These are phyloP conservation scores for Hypoxylon sp. DNA, from an alignment of 2,329 filamentous ascomycete species.

Conservation along the genomic window DNA sequence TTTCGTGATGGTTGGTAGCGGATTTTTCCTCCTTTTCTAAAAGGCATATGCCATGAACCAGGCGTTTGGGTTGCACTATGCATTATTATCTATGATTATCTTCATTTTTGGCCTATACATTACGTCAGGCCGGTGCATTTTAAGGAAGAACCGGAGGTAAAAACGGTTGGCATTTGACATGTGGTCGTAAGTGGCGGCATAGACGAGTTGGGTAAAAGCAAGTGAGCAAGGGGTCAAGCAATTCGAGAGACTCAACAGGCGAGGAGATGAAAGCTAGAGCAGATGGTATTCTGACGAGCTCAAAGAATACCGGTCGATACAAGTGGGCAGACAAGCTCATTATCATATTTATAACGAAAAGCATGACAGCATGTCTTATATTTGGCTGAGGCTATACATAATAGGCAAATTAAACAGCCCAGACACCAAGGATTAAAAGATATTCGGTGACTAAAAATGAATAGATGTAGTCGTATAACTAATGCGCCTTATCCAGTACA, in stretches of 20 bases:
- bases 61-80: conserved; percentile 31
- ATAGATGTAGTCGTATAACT: background rate
- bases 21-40: conserved; percentile 52
- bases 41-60: conserved; percentile 11
- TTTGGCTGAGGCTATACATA: conserved; percentile 13
- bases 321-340: background rate
- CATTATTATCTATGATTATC: conserved; percentile 24
- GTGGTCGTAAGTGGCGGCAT: conserved; percentile 8
- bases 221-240: conserved; percentile 4
- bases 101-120: conserved; percentile 9
- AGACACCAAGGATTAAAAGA: background rate
- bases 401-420: conserved; percentile 3
- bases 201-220: conserved; percentile 26
- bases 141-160: conserved; percentile 7
- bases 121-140: conserved; percentile 10
- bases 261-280: background rate
- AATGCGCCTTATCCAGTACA: too few relatives aligned
- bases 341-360: conserved; percentile 20
- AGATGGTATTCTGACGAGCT: background rate
- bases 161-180: conserved; percentile 15
- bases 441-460: background rate
- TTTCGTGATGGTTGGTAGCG: conserved; percentile 55
- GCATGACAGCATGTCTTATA: conserved; percentile 6
- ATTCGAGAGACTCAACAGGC: background rate
- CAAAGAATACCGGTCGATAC: background rate